Conservation (phyloP, 805 yeast genomes). For the Saturnispora quitensis region DNA sequence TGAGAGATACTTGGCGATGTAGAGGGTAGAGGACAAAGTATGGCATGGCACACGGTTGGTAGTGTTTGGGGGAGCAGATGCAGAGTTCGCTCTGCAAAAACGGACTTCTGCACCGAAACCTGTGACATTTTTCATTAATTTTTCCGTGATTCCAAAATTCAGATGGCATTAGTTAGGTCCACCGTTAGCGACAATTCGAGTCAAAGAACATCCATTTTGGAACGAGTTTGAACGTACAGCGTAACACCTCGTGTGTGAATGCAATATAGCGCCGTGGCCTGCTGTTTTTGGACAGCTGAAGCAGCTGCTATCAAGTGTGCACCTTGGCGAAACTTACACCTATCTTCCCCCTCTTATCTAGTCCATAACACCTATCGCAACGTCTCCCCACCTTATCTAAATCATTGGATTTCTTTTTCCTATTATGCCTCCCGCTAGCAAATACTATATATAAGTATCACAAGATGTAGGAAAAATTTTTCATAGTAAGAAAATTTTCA, state of each 20-base stretch:
- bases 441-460: background rate
- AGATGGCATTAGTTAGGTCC: background rate
- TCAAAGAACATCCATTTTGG: background rate
- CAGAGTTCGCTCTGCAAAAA: too few relatives aligned
- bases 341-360: background rate
- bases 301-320: background rate
- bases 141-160: too few relatives aligned
- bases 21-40: too few relatives aligned
- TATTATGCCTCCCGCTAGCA: background rate
- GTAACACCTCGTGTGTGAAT: background rate
- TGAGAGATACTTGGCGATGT: too few relatives aligned
- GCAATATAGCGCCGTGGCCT: background rate
- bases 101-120: too few relatives aligned
- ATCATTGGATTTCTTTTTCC: background rate
- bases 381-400: background rate
- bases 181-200: background rate
- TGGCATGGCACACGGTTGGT: too few relatives aligned
- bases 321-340: background rate
- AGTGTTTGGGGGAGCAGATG: too few relatives aligned
- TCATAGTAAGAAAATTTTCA: too few relatives aligned
- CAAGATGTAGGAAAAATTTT: background rate
- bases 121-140: too few relatives aligned
- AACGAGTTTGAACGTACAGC: background rate
- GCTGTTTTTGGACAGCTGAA: background rate
- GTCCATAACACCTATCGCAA: background rate